Percentiles rank a stretch among this genome's conserved stretches.
Evolutionary conservation across 805 yeast genomes (phyloP).

Genomic region (Scheffersomyces ergatensis): DNA sequence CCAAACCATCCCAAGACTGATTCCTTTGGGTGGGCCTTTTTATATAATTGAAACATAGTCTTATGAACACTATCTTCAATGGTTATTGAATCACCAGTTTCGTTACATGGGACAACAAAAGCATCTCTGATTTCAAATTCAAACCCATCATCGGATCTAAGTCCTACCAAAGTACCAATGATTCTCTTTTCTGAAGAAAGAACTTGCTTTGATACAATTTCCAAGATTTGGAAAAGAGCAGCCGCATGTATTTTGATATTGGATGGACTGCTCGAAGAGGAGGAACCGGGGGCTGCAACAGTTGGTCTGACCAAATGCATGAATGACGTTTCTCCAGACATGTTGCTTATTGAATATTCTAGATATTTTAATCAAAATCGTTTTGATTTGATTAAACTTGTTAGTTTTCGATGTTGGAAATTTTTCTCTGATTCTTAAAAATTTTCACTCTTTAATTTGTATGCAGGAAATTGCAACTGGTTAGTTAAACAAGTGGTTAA

Average conservation of each 20-base stretch:
- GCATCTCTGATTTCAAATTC: constrained; percentile 72
- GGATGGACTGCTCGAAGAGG: constrained; percentile 47
- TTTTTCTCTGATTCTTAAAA: neutral
- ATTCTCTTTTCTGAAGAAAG: constrained; percentile 49
- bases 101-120: constrained; percentile 77
- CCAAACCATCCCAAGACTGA: constrained; percentile 86
- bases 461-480: neutral
- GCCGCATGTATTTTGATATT: constrained; percentile 61
- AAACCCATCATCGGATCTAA: constrained; percentile 79
- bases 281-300: constrained; percentile 44
- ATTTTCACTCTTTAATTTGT: neutral
- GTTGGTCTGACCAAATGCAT: constrained; percentile 53
- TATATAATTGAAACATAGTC: constrained; percentile 66
- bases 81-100: constrained; percentile 70
- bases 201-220: constrained; percentile 58
- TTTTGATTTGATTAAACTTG: too few species aligned
- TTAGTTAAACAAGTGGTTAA: too few species aligned
- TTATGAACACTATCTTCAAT: constrained; percentile 77
- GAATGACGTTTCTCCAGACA: constrained; percentile 23
- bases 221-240: constrained; percentile 74
- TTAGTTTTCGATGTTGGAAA: neutral
- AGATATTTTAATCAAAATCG: too few species aligned
- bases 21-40: constrained; percentile 76
- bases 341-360: constrained; percentile 4
- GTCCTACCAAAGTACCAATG: constrained; percentile 80